phyloP scores from a whole-genome alignment of 352 stramenopile species.

The Pythium vanterpoolii region DNA sequence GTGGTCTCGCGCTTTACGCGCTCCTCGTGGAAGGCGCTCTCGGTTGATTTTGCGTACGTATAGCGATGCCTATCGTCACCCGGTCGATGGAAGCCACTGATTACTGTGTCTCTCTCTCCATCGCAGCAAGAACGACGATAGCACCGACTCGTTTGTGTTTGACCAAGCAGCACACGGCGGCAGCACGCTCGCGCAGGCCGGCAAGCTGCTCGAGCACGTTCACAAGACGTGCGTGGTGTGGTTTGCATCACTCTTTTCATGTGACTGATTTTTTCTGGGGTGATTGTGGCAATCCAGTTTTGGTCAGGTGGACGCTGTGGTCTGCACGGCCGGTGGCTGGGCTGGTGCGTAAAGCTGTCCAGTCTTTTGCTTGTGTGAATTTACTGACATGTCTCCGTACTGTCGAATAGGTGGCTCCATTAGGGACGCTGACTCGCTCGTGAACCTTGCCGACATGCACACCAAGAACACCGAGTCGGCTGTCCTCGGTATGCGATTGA shows the following conservation, averaged over 20 bases:
- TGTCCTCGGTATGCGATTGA: constrained; percentile 41
- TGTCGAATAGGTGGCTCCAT: constrained; percentile 53
- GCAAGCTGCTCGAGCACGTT: constrained; percentile 48
- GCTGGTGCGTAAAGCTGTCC: constrained; percentile 26
- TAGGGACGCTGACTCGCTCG: constrained; percentile 54
- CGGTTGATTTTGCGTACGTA: constrained; percentile 64
- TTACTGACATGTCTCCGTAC: background rate
- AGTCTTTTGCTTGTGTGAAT: background rate
- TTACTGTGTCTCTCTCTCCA: background rate
- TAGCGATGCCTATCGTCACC: no score
- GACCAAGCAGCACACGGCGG: constrained; percentile 19
- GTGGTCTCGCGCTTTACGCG: constrained; percentile 58
- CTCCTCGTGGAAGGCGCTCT: constrained; percentile 65
- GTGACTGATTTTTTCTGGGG: constrained; percentile 12
- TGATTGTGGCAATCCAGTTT: constrained; percentile 22
- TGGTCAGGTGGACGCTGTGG: constrained; percentile 66
- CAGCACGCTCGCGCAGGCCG: constrained; percentile 52
- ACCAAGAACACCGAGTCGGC: constrained; percentile 80
- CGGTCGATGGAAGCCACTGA: background rate
- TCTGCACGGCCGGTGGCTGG: constrained; percentile 82
- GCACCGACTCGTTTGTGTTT: constrained; percentile 42
- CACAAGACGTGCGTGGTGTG: constrained; percentile 32
- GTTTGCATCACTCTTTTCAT: background rate
- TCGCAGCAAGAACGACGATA: constrained; percentile 51
- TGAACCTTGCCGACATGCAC: constrained; percentile 68